Conservation (phyloP, 2,329 filamentous ascomycete genomes). For the Apiospora pterosperma region DNA sequence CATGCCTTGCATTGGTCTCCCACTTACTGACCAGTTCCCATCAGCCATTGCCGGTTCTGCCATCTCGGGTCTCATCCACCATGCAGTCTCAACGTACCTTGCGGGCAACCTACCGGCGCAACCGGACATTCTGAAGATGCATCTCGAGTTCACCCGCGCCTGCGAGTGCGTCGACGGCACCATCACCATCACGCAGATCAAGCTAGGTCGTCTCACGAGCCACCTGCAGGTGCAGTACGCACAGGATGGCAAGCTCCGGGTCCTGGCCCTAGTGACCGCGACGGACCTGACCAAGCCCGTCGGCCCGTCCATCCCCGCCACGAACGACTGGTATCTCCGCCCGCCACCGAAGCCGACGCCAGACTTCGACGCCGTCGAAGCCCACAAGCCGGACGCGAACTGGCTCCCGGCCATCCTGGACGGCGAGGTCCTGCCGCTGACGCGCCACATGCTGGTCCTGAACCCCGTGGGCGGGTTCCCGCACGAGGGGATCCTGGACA, state of each 20-base stretch:
- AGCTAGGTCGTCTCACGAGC: not conserved
- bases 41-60: not conserved
- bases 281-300: not conserved
- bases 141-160: not conserved
- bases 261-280: not conserved
- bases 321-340: not conserved
- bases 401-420: not conserved
- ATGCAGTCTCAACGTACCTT: not conserved
- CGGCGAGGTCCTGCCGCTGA: not conserved
- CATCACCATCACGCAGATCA: not conserved
- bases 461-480: not conserved
- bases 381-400: constrained; percentile 15
- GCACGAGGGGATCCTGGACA: not conserved
- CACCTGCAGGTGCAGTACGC: not conserved
- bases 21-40: not conserved
- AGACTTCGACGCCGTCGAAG: constrained; percentile 32
- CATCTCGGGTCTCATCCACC: not conserved
- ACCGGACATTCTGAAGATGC: not conserved
- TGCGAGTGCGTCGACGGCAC: not conserved
- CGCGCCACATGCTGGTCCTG: not conserved
- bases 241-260: not conserved
- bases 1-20: not conserved
- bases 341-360: constrained; percentile 20
- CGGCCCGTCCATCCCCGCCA: not conserved
- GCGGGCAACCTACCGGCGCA: not conserved